Evolutionary conservation across 768 basidiomycete genomes (phyloP).

Genomic region (Favolaschia claudopus): DNA sequence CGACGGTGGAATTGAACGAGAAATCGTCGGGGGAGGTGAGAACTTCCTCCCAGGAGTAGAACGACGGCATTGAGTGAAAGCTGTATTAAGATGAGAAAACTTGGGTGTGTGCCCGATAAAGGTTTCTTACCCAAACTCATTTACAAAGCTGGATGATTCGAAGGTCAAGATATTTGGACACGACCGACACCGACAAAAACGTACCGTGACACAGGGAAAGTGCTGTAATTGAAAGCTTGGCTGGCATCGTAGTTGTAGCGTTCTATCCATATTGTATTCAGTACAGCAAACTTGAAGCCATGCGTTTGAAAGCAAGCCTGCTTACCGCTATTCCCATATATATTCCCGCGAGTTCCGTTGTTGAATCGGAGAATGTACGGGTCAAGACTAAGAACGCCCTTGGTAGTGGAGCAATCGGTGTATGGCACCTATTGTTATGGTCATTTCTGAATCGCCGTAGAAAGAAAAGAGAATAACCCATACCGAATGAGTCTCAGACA

Average conservation of each 20-base stretch:
- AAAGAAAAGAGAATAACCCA: slow-evolving; percentile 3
- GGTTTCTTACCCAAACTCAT: slow-evolving; percentile 60
- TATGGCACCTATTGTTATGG: slow-evolving; percentile 52
- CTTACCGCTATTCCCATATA: slow-evolving; percentile 63
- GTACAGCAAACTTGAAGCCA: neutral
- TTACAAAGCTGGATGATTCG: slow-evolving; percentile 54
- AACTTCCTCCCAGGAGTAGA: slow-evolving; percentile 68
- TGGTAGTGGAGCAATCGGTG: slow-evolving; percentile 66
- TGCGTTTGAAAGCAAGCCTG: neutral
- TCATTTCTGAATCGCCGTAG: neutral
- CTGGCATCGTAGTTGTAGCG: slow-evolving; percentile 64
- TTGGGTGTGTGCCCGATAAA: neutral
- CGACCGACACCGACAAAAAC: slow-evolving; percentile 5
- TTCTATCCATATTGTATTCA: too few relatives aligned
- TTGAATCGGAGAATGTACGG: slow-evolving; percentile 59
- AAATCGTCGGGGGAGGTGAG: slow-evolving; percentile 58
- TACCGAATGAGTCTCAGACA: slow-evolving; percentile 59
- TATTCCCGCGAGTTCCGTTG: slow-evolving; percentile 58
- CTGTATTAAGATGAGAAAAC: slow-evolving; percentile 32
- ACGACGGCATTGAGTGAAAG: slow-evolving; percentile 70
- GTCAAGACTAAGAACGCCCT: slow-evolving; percentile 62
- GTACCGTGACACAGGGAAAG: slow-evolving; percentile 57
- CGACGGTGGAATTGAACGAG: slow-evolving; percentile 64
- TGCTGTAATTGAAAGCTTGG: slow-evolving; percentile 60
- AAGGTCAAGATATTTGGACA: neutral